Evolutionary conservation across 352 stramenopile species (phyloP).

Genomic region (Pythium chondricola): DNA sequence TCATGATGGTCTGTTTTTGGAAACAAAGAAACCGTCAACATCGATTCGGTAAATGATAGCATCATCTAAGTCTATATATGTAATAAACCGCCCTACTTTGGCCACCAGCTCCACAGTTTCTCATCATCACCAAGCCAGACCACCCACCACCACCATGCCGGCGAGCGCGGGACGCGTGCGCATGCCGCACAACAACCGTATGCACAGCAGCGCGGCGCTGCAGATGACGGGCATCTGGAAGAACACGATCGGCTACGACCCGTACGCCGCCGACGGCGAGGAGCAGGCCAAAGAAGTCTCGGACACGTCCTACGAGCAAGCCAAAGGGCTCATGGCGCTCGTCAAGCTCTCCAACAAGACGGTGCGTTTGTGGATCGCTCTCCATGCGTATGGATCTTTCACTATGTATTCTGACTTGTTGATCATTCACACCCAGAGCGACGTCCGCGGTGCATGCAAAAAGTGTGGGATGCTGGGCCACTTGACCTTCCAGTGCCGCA

Average conservation of each 20-base stretch:
- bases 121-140: not conserved
- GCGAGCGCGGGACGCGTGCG: conserved; percentile 83
- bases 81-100: no score
- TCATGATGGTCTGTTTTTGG: no score
- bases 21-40: no score
- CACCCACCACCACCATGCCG: conserved; percentile 53
- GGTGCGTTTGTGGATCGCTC: conserved; percentile 27
- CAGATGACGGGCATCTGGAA: conserved; percentile 97
- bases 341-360: conserved; percentile 93
- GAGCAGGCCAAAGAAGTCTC: conserved; percentile 54
- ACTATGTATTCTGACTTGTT: no score
- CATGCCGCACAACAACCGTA: conserved; percentile 97
- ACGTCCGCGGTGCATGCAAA: conserved; percentile 77
- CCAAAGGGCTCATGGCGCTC: conserved; percentile 91
- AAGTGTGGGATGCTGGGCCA: conserved; percentile 91
- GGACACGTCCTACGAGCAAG: conserved; percentile 82
- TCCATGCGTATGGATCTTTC: no score
- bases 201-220: conserved; percentile 90
- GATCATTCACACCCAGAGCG: conserved; percentile 47
- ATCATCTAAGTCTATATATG: conserved; percentile 1
- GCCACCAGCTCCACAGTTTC: no score
- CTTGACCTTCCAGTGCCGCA: conserved; percentile 88
- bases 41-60: no score
- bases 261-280: conserved; percentile 74
- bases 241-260: conserved; percentile 96